Evolutionary conservation across 1,139 yeast genomes (phyloP), one percentile per base, ranked within the genome.

Genomic region (Pichia cactophila): DNA sequence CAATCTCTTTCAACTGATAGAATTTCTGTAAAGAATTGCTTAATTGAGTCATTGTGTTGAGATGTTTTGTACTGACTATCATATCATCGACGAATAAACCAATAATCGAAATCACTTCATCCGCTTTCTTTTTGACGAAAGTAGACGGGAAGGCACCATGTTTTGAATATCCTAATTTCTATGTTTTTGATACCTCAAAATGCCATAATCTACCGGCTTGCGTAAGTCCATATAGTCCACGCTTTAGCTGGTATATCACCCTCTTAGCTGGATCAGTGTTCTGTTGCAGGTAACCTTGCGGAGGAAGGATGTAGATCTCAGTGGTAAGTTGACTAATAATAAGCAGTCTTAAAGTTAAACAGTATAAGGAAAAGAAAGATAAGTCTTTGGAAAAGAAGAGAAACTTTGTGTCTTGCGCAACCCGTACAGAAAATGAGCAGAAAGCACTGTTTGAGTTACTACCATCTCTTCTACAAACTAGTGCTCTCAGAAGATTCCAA

Each of bases 61-160:
- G n/a, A 2, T 23, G 3, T n/a, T 33, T 26, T 5, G 45, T n/a
- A 6, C 29, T 43, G 8, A 43, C 23, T 9, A 43, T 43, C 23
- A 43, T 33, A 28, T 43, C 45, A 36, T 43, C 45, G 3, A 43
- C 45, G 28, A 43, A 43, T 16, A 43, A 9, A 12, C 45, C 45
- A 10, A 43, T 33, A 4, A 43, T 16, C 4, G 41, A 26, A 6
- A 43, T 31, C 17, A 35, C 41, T 35, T 16, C 26, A 16, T 20
- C 26, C 23, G 10, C 20, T 6, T 4, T 16, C 26, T 3, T n/a
- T 16, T 43, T 35, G 11, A 35, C 14, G 23, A 43, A 43, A 4
- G 45, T 43, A 12, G 45, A 43, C 16, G 45, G 33, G 17, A 43
- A 43, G 6, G 45, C 40, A 26, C 16, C 33, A 33, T 33, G n/a